These are phyloP conservation scores for Tylopilus balloui DNA, from an alignment of 768 basidiomycete genomes.

Conservation along the genomic window DNA sequence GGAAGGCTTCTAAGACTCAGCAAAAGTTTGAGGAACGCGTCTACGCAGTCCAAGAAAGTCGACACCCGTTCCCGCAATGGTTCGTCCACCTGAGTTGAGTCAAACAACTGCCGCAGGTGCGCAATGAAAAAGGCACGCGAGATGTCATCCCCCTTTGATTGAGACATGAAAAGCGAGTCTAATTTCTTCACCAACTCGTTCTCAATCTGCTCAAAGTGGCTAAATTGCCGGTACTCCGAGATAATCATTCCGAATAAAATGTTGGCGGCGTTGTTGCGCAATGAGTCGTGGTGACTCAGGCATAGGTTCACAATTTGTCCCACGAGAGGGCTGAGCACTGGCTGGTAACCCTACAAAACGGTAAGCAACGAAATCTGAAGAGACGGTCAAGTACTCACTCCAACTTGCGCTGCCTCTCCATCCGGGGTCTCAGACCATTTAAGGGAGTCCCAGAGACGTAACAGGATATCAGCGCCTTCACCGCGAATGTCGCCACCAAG, in stretches of 20 bases:
- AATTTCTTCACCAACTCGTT: constrained; percentile 88
- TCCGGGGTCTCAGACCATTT: constrained; percentile 67
- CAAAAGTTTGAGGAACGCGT: constrained; percentile 87
- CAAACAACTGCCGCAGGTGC: constrained; percentile 86
- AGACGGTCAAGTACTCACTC: constrained; percentile 44
- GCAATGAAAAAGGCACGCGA: constrained; percentile 90
- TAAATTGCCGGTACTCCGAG: constrained; percentile 80
- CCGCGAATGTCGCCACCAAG: constrained; percentile 95
- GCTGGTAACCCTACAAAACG: constrained; percentile 69
- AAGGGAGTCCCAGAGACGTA: constrained; percentile 81
- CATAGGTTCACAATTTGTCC: constrained; percentile 90
- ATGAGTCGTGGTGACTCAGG: constrained; percentile 89
- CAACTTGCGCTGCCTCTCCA: constrained; percentile 44
- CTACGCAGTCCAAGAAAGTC: constrained; percentile 82
- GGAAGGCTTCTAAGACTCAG: constrained; percentile 85
- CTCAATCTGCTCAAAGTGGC: constrained; percentile 85
- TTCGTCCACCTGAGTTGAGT: constrained; percentile 75
- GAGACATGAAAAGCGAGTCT: constrained; percentile 89
- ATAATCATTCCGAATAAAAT: constrained; percentile 96
- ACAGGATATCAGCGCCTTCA: constrained; percentile 77
- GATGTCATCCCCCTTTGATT: constrained; percentile 86
- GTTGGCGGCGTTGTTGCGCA: constrained; percentile 85
- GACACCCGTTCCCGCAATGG: constrained; percentile 73
- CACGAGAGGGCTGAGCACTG: constrained; percentile 75
- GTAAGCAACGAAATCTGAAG: not conserved